phyloP scores from a whole-genome alignment of 805 yeast genomes.

The Starmerella asiatica region DNA sequence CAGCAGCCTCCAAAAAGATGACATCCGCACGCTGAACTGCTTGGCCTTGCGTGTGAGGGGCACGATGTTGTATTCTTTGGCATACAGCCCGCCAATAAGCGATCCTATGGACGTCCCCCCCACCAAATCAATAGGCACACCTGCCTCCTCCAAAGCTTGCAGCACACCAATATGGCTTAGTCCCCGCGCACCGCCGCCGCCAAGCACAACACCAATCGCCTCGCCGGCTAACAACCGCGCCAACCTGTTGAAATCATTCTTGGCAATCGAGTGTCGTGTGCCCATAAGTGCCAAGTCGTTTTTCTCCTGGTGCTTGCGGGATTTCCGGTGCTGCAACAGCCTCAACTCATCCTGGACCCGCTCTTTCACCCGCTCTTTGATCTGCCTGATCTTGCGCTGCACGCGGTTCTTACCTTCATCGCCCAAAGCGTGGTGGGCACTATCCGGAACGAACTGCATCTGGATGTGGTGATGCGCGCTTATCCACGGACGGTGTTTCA shows the following conservation, averaged over 20 bases:
- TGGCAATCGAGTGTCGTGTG: conserved; percentile 9
- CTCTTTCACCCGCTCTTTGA: conserved; percentile 21
- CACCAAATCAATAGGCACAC: conserved; percentile 82
- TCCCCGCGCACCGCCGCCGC: conserved; percentile 98
- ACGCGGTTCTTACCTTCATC: conserved; percentile 6
- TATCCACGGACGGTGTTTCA: conserved; percentile 77
- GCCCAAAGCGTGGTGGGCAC: conserved; percentile 1
- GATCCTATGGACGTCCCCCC: conserved; percentile 98
- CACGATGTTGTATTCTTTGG: conserved; percentile 79
- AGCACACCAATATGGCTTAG: conserved; percentile 82
- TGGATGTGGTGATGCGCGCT: conserved; percentile 87
- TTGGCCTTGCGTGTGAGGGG: conserved; percentile 84
- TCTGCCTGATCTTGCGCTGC: conserved; percentile 11
- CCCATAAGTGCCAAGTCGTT: conserved; percentile 23
- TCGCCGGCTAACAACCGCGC: conserved; percentile 86
- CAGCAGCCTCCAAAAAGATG: conserved; percentile 73
- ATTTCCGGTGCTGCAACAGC: conserved; percentile 18
- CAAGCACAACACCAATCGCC: conserved; percentile 85
- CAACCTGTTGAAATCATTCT: conserved; percentile 69
- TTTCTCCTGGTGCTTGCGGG: conserved; percentile 6
- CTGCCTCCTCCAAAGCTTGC: conserved; percentile 79
- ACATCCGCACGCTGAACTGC: conserved; percentile 66
- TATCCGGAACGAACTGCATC: conserved; percentile 31
- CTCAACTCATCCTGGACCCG: conserved; percentile 20
- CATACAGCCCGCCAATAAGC: conserved; percentile 89